Base-by-base conservation (phyloP, 352 stramenopile genomes). In the Elongisporangium senticosum region DNA sequence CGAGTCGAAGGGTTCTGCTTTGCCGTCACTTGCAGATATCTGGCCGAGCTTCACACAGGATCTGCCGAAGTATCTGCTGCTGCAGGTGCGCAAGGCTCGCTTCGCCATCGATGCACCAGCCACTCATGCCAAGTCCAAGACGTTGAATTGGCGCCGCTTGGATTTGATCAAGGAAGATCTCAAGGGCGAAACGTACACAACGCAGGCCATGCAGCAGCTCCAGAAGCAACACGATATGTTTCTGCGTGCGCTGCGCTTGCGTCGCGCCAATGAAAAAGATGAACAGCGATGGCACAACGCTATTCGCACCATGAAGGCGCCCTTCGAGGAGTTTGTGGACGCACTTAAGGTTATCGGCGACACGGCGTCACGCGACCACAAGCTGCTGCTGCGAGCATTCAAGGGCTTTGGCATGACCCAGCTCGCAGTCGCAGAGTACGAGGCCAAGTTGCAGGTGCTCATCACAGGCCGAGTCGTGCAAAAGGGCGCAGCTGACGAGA, bases 221-320 rank as follows among this genome's bases (percentile, higher is more conserved):
- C 75, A 64, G n/a, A 75, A 73, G 56, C 83, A 89, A 63, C 56
- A 87, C 58, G 73, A 77, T 2, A 57, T 26, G 13, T 86, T 83
- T 49, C 24, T 89, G 23, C 60, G 71, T 13, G 71, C 71, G 7
- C 54, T 81, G 1, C 79, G 74, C 2, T 71, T 67, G 3, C 69
- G 68, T 7, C 71, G 75, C 1, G 58, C 65, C 19, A 67, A 87
- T 21, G 67, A 72, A 40, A 55, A 49, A 11, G 64, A 64, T 0
- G 67, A 86, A 51, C 57, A 73, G 53, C 64, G 55, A n/a, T 86
- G 79, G 75, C 67, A 70, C 11, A 51, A 53, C 21, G 65, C 69
- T 11, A 28, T 81, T 17, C 66, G 71, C 20, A 74, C 51, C 1
- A 73, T 72, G 61, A 56, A 64, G 14, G 37, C 54, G 15, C 49